phyloP scores from a whole-genome alignment of 225 moss, liverwort and hornwort genomes.

The Asterella californica region DNA sequence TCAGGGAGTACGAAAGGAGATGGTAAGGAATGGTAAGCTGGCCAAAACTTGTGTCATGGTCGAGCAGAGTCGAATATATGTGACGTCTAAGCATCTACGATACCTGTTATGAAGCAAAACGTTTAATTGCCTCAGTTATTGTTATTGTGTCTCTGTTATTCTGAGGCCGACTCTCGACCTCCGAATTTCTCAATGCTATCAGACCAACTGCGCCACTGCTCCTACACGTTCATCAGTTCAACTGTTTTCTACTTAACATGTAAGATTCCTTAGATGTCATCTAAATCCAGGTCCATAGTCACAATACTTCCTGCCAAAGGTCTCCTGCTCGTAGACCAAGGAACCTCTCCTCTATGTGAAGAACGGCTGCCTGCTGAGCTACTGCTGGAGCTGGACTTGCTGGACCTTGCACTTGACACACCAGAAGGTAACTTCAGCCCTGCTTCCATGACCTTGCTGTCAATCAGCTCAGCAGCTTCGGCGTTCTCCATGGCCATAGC shows the following conservation, averaged over 20 bases:
- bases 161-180: neutral
- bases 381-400: conserved; percentile 37
- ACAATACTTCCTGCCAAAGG: conserved; percentile 40
- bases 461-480: conserved; percentile 37
- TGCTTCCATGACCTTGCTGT: conserved; percentile 34
- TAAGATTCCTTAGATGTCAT: too few species aligned
- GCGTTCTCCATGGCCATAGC: conserved; percentile 38
- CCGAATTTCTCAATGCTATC: neutral
- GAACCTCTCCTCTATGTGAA: conserved; percentile 13
- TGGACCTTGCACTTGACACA: conserved; percentile 44
- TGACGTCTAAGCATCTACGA: too few species aligned
- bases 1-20: too few species aligned
- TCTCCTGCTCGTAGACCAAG: conserved; percentile 17
- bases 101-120: too few species aligned
- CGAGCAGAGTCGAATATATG: too few species aligned
- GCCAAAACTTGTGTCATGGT: too few species aligned
- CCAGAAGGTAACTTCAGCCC: conserved; percentile 48
- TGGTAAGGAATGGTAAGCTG: too few species aligned
- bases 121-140: too few species aligned
- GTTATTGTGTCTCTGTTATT: too few species aligned
- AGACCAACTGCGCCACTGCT: conserved; percentile 13
- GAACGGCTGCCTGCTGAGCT: conserved; percentile 28
- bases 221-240: neutral
- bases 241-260: too few species aligned
- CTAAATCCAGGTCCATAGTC: conserved; percentile 36